Base-by-base conservation (phyloP, 2,329 filamentous ascomycete species). In the Colletotrichum coccodes region DNA sequence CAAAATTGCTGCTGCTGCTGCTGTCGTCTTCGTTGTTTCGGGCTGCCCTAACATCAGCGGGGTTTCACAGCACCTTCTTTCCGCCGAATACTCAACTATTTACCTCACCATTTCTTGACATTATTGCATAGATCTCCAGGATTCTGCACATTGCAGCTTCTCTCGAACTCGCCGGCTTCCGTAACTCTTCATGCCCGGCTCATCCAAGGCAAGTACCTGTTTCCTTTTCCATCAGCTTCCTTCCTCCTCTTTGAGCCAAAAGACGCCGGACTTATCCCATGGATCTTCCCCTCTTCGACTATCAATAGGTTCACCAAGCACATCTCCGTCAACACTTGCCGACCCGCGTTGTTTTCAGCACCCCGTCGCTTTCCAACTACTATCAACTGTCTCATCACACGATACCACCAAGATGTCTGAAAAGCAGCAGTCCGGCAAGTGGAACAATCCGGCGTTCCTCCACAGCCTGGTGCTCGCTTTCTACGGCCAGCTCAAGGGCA, bases 381-480 rank as follows among this genome's bases (percentile, higher is more conserved):
- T 18, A 34, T 28, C 49, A 21, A 42, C 38, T 6, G 14, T 18
- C 6, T 28, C 40, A 16, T 18, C 23, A 5, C 46, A 26, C 9
- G 36, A 38, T 23, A 54, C 30, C 38, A 34, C 40, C 34, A 71
- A 26, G 8, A 71, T 71, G 69, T 63, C 64, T 30, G 64, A 64
- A 11, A 68, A 68, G 12, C 11, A 47, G 30, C 4, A 23, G 12
- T 4, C 4, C 16, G 36, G 63, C 16, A 67, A 72, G 40, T 82
- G 80, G 80, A 76, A 77, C 9, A 78, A 77, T 57, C 18, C 75
- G 42, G 73, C 67, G 1, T 76, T 83, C 66, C 76, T 82, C 28
- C 71, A 73, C 63, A 76, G 80, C 30, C 73, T 82, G 47, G 65
- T 73, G 11, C 58, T 81, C 16, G 76, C 72, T 11, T 73, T 83